Conservation (phyloP, 2,329 filamentous ascomycete species). For the Neurospora sp. region DNA sequence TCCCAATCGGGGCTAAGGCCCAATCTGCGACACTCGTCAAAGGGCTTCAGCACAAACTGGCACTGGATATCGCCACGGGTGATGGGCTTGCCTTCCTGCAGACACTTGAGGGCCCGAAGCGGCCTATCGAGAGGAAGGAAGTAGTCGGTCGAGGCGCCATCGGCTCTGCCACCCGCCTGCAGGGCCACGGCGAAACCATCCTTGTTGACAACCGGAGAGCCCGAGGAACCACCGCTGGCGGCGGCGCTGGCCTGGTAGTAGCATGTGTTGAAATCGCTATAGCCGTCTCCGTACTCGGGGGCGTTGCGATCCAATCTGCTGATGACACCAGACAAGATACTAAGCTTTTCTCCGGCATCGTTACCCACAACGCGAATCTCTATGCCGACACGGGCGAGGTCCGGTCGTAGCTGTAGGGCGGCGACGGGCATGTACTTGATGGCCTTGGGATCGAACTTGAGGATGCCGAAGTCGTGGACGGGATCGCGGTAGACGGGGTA, state of each 20-base stretch:
- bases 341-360: constrained; percentile 96
- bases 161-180: constrained; percentile 86
- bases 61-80: constrained; percentile 96
- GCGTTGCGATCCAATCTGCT: constrained; percentile 93
- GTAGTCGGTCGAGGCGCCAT: constrained; percentile 95
- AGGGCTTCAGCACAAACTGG: constrained; percentile 93
- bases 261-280: constrained; percentile 91
- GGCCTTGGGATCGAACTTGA: constrained; percentile 88
- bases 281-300: constrained; percentile 94
- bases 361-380: constrained; percentile 98
- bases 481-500: constrained; percentile 96
- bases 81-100: constrained; percentile 66
- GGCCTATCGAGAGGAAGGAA: constrained; percentile 91
- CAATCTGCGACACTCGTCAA: constrained; percentile 88
- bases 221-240: constrained; percentile 94
- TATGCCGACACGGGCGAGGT: constrained; percentile 78
- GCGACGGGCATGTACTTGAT: constrained; percentile 96
- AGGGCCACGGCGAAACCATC: constrained; percentile 86
- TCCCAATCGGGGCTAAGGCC: constrained; percentile 83
- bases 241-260: constrained; percentile 98
- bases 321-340: constrained; percentile 94
- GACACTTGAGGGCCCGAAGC: constrained; percentile 73
- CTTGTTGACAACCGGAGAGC: constrained; percentile 93
- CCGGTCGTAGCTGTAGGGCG: constrained; percentile 70
- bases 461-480: constrained; percentile 95